phyloP scores from a whole-genome alignment of 345 rosid species.

The Viola odorata region DNA sequence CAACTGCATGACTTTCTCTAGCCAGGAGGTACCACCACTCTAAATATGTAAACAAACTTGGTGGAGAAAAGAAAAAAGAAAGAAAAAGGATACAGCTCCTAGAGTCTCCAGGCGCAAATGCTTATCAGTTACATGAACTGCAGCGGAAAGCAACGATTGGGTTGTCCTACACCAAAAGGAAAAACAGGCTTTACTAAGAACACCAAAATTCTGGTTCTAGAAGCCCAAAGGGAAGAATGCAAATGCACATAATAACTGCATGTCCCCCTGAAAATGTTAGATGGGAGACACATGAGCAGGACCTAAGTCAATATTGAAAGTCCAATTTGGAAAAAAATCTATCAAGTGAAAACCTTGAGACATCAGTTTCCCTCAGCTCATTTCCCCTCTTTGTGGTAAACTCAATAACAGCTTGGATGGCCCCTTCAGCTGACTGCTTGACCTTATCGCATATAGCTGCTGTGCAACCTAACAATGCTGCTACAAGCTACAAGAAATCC shows the following conservation, averaged over 20 bases:
- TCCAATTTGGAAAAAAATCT: constrained; percentile 8
- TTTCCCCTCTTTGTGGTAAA: constrained; percentile 72
- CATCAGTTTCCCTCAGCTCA: constrained; percentile 65
- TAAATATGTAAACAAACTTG: constrained; percentile 4
- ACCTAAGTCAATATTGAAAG: neutral
- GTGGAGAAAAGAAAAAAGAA: neutral
- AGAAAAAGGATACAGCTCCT: constrained; percentile 72
- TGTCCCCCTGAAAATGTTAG: neutral
- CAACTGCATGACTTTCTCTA: constrained; percentile 4
- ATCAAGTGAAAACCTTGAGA: constrained; percentile 52
- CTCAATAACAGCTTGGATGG: constrained; percentile 88
- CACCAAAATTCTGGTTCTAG: neutral
- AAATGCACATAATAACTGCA: constrained; percentile 1
- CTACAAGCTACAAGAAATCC: constrained; percentile 65
- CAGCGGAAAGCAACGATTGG: constrained; percentile 85
- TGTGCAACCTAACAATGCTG: constrained; percentile 64
- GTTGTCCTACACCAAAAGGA: constrained; percentile 52
- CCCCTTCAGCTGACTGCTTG: constrained; percentile 92
- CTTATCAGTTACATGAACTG: constrained; percentile 77
- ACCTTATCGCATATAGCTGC: constrained; percentile 79
- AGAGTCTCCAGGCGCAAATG: constrained; percentile 81
- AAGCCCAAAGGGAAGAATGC: neutral
- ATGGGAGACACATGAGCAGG: neutral
- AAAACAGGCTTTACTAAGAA: neutral
- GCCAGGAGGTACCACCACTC: neutral